These are phyloP conservation scores for Phytophthora tentaculata DNA, from an alignment of 352 stramenopile species.

Conservation along the genomic window DNA sequence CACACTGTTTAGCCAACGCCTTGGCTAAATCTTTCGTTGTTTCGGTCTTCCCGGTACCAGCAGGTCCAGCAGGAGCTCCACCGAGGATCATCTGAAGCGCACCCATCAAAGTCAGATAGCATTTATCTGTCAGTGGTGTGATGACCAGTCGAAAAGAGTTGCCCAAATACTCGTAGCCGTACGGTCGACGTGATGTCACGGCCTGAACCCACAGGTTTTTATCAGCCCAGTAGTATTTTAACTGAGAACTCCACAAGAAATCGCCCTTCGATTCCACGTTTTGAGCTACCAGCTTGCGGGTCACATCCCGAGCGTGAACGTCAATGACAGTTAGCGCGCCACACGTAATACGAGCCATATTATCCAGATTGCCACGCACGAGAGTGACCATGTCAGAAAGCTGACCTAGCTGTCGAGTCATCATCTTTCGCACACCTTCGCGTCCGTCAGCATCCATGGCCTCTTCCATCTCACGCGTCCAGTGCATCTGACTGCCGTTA, in stretches of 20 bases:
- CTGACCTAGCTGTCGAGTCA: constrained; percentile 85
- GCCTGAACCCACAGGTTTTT: constrained; percentile 89
- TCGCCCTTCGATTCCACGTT: constrained; percentile 90
- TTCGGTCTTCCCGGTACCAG: constrained; percentile 95
- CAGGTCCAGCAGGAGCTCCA: constrained; percentile 92
- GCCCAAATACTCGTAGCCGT: constrained; percentile 97
- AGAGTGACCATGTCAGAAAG: constrained; percentile 94
- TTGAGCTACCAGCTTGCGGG: constrained; percentile 90
- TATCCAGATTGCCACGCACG: constrained; percentile 90
- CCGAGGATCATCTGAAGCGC: constrained; percentile 96
- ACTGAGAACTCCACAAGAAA: constrained; percentile 87
- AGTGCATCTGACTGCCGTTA: constrained; percentile 95
- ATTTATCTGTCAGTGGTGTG: constrained; percentile 96
- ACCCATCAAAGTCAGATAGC: constrained; percentile 96
- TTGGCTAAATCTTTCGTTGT: constrained; percentile 96
- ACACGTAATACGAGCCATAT: constrained; percentile 87
- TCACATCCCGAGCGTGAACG: constrained; percentile 96
- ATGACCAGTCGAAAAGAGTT: constrained; percentile 97
- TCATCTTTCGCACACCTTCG: constrained; percentile 83
- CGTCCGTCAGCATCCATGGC: constrained; percentile 77
- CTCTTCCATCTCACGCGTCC: constrained; percentile 92
- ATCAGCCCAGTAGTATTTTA: constrained; percentile 95
- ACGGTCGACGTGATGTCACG: constrained; percentile 90
- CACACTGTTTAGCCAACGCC: constrained; percentile 94
- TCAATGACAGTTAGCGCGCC: constrained; percentile 95